Conservation (phyloP, 1,284 basidiomycete species). For the Schizophyllum amplum region DNA sequence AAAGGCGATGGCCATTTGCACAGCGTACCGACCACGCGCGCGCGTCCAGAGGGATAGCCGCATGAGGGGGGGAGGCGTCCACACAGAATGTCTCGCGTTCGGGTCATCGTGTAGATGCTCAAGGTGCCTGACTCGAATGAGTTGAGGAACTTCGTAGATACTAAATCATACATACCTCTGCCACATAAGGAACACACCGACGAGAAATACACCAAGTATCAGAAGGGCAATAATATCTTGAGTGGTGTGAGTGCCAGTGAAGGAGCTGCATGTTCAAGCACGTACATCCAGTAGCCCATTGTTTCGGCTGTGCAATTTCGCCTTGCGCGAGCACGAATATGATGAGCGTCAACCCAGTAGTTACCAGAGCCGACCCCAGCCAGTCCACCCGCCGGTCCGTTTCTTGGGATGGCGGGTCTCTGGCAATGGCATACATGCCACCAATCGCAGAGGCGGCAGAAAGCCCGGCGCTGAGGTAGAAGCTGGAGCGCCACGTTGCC, state of each 20-base stretch:
- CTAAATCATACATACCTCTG: conserved; percentile 27
- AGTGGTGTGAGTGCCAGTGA: not conserved
- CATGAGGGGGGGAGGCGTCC: conserved; percentile 7
- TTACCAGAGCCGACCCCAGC: conserved; percentile 42
- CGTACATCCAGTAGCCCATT: conserved; percentile 45
- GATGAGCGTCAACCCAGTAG: conserved; percentile 40
- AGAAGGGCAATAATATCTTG: conserved; percentile 54
- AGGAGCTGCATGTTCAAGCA: conserved; percentile 9
- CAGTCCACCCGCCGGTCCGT: conserved; percentile 38
- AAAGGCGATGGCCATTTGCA: conserved; percentile 7
- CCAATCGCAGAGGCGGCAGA: conserved; percentile 11
- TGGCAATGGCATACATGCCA: conserved; percentile 34
- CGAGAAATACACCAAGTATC: conserved; percentile 50
- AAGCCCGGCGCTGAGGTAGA: conserved; percentile 37
- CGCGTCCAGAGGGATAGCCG: conserved; percentile 9
- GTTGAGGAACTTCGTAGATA: not conserved
- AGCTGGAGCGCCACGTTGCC: conserved; percentile 43
- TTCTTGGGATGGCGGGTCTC: conserved; percentile 16
- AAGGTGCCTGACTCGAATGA: conserved; percentile 28
- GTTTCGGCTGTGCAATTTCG: conserved; percentile 35
- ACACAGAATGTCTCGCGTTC: not conserved
- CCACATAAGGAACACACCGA: conserved; percentile 61
- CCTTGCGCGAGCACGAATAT: conserved; percentile 49
- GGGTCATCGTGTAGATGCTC: conserved; percentile 20
- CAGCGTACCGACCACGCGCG: conserved; percentile 5